Evolutionary conservation across 2,329 filamentous ascomycete species (phyloP).

Genomic region (Pleurostoma richardsiae): DNA sequence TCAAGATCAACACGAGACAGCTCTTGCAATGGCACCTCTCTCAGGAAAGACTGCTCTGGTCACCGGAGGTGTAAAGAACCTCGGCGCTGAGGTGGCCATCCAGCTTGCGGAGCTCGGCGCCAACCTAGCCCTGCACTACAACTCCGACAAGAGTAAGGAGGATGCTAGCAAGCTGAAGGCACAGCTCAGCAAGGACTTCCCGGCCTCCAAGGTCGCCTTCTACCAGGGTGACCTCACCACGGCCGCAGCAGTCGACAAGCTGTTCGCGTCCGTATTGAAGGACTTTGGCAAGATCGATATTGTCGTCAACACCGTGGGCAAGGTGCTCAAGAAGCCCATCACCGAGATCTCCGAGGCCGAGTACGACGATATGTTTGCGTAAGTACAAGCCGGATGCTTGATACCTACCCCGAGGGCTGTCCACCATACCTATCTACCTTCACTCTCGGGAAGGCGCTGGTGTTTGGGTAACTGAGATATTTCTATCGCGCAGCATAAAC

Average conservation of each 20-base stretch:
- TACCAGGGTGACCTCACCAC: conserved; percentile 38
- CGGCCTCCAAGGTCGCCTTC: conserved; percentile 25
- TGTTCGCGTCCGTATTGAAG: conserved; percentile 31
- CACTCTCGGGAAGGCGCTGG: no score
- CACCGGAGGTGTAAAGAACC: conserved; percentile 35
- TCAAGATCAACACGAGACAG: no score
- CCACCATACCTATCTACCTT: no score
- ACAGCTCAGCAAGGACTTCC: conserved; percentile 25
- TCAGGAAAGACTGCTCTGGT: conserved; percentile 33
- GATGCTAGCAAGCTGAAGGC: conserved; percentile 27
- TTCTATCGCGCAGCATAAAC: conserved; percentile 27
- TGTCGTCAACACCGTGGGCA: conserved; percentile 44
- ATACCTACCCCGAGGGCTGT: no score
- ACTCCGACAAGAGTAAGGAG: conserved; percentile 29
- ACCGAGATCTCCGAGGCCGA: conserved; percentile 35
- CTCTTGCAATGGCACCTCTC: conserved; percentile 10
- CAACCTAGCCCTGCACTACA: conserved; percentile 25
- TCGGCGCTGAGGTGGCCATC: conserved; percentile 30
- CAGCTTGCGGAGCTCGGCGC: conserved; percentile 28
- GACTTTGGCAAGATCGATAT: conserved; percentile 42
- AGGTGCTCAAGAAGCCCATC: conserved; percentile 41
- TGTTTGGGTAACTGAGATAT: no score
- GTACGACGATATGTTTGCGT: conserved; percentile 42
- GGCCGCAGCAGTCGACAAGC: conserved; percentile 27
- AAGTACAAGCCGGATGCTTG: conserved; percentile 10